Evolutionary conservation across 768 basidiomycete species (phyloP).

Genomic region (Amanita rubescens): DNA sequence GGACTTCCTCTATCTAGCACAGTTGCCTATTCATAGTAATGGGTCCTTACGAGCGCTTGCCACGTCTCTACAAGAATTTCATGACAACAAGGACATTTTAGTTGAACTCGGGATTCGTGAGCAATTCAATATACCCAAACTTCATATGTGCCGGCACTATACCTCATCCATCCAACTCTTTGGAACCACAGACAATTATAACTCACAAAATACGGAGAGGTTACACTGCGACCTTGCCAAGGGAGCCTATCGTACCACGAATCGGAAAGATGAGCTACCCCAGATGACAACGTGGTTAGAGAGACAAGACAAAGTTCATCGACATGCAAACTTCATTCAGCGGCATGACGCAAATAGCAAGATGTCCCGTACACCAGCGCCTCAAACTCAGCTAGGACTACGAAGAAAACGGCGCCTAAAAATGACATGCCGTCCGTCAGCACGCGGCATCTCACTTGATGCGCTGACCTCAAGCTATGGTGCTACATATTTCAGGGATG

Average conservation of each 20-base stretch:
- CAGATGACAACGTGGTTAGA: not conserved
- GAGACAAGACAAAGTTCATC: not conserved
- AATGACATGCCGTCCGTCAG: not conserved
- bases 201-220: conserved; percentile 9
- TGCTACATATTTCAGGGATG: no score
- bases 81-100: conserved; percentile 15
- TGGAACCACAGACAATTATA: conserved; percentile 13
- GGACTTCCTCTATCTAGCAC: not conserved
- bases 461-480: no score
- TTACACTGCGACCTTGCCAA: conserved; percentile 4
- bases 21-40: not conserved
- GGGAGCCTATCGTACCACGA: not conserved
- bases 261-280: not conserved
- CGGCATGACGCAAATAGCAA: not conserved
- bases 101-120: conserved; percentile 8
- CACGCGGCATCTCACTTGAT: no score
- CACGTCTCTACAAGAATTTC: not conserved
- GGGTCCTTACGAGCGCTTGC: conserved; percentile 7
- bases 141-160: conserved; percentile 14
- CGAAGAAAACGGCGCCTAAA: not conserved
- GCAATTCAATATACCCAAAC: conserved; percentile 23
- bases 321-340: not conserved
- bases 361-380: not conserved
- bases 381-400: not conserved
- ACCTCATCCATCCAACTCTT: conserved; percentile 5